Conservation (phyloP, 352 stramenopile species). For the Elongisporangium anandrum region DNA sequence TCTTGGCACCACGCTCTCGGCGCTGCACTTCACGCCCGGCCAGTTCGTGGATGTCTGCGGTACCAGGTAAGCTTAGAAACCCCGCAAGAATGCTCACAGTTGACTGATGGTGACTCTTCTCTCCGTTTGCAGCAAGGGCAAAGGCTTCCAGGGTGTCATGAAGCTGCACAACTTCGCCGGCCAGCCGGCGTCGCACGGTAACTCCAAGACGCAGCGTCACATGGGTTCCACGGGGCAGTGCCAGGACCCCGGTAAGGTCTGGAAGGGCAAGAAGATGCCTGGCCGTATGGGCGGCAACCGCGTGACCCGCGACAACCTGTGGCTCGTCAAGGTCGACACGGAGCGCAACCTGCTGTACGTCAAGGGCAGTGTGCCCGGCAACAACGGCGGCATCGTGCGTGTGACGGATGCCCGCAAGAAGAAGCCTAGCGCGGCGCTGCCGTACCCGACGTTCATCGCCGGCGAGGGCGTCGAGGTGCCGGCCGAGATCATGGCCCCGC, state of each 20-base stretch:
- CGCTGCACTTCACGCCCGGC: conserved; percentile 96
- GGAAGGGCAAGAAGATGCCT: conserved; percentile 99
- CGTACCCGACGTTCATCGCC: conserved; percentile 79
- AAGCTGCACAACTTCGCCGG: conserved; percentile 98
- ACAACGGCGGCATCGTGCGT: conserved; percentile 83
- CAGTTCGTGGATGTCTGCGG: conserved; percentile 98
- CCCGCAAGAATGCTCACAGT: neutral
- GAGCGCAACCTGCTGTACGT: conserved; percentile 93
- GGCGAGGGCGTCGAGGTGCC: conserved; percentile 42
- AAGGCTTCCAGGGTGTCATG: conserved; percentile 95
- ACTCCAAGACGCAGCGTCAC: conserved; percentile 95
- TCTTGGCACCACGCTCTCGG: conserved; percentile 91
- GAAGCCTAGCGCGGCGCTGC: conserved; percentile 44
- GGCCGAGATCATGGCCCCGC: conserved; percentile 69
- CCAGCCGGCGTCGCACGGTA: conserved; percentile 97
- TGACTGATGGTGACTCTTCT: neutral
- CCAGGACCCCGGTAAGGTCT: conserved; percentile 98
- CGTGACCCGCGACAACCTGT: conserved; percentile 96
- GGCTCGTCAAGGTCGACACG: conserved; percentile 90
- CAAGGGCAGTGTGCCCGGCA: conserved; percentile 90
- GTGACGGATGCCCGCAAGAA: conserved; percentile 89
- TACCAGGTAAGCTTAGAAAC: conserved; percentile 45
- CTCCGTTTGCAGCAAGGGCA: conserved; percentile 57
- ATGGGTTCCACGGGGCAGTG: conserved; percentile 97
- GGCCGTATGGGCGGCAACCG: conserved; percentile 94